Percentiles rank a stretch among this genome's conserved stretches.
phyloP scores from a whole-genome alignment of 495 filamentous ascomycete genomes.

The Xylaria telfairii region DNA sequence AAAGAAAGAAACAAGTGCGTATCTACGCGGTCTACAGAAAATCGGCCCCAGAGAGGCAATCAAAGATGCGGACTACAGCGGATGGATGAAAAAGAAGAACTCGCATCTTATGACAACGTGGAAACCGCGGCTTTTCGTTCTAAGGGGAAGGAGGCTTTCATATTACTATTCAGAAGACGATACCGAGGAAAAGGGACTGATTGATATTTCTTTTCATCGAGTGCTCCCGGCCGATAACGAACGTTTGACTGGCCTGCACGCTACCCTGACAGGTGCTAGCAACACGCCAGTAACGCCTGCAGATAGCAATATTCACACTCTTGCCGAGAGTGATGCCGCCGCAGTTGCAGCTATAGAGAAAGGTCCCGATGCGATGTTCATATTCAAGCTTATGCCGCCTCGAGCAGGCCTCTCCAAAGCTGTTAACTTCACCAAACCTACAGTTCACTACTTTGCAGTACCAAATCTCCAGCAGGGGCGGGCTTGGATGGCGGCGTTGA shows the following conservation, averaged over 20 bases:
- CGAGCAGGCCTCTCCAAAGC: slow-evolving; percentile 85
- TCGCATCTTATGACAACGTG: slow-evolving; percentile 95
- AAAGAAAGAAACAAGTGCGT: slow-evolving; percentile 95
- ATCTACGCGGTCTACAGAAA: slow-evolving; percentile 83
- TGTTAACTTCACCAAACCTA: slow-evolving; percentile 96
- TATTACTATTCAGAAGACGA: slow-evolving; percentile 97
- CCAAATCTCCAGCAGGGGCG: slow-evolving; percentile 86
- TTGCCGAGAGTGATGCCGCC: slow-evolving; percentile 49
- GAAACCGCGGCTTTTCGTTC: slow-evolving; percentile 93
- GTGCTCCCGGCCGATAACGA: slow-evolving; percentile 96
- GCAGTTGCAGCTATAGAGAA: slow-evolving; percentile 47
- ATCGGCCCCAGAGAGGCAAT: slow-evolving; percentile 85
- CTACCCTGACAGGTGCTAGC: slow-evolving; percentile 86
- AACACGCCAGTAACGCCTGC: slow-evolving; percentile 76
- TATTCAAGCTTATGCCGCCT: slow-evolving; percentile 97
- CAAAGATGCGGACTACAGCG: slow-evolving; percentile 85
- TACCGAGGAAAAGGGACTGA: slow-evolving; percentile 89
- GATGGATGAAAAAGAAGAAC: slow-evolving; percentile 99
- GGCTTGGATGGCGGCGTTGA: slow-evolving; percentile 97
- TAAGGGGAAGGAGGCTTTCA: slow-evolving; percentile 86
- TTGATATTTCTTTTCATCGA: slow-evolving; percentile 96
- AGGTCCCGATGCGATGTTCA: slow-evolving; percentile 74
- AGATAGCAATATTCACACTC: slow-evolving; percentile 63
- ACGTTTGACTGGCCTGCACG: slow-evolving; percentile 85
- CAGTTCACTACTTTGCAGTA: slow-evolving; percentile 96